Evolutionary conservation across 2,329 filamentous ascomycete species (phyloP).

Genomic region (Fusarium illudens): DNA sequence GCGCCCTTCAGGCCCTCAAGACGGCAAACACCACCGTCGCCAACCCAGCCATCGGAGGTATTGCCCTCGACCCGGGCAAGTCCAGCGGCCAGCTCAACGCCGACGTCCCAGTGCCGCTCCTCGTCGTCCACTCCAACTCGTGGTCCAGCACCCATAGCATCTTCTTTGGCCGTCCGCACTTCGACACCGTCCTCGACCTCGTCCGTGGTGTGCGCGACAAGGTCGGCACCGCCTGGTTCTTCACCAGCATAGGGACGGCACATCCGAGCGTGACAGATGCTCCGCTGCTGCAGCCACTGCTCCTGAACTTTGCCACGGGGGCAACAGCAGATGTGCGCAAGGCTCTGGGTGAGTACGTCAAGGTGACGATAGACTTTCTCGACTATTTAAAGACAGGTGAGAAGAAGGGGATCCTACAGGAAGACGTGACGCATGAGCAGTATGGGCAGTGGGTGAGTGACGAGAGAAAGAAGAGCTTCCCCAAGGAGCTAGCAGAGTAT

Average conservation of each 20-base stretch:
- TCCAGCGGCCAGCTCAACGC: constrained; percentile 67
- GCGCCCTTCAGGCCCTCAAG: constrained; percentile 68
- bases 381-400: constrained; percentile 54
- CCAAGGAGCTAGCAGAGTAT: constrained; percentile 46
- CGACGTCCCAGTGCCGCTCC: constrained; percentile 64
- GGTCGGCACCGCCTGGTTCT: constrained; percentile 60
- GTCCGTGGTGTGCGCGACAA: constrained; percentile 56
- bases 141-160: constrained; percentile 66
- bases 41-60: constrained; percentile 60
- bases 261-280: constrained; percentile 74
- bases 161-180: constrained; percentile 72
- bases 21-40: constrained; percentile 44
- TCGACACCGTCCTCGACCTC: constrained; percentile 67
- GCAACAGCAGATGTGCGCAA: constrained; percentile 65
- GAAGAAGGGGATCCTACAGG: constrained; percentile 57
- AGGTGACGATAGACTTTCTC: constrained; percentile 66
- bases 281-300: constrained; percentile 67
- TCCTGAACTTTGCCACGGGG: constrained; percentile 69
- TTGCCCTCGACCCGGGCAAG: constrained; percentile 74
- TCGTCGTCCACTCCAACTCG: constrained; percentile 70
- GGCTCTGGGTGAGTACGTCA: constrained; percentile 68
- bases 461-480: constrained; percentile 44
- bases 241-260: constrained; percentile 62
- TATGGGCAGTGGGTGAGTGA: constrained; percentile 53
- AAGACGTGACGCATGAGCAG: constrained; percentile 56